Conservation (phyloP, 495 filamentous ascomycete species). For the Trypethelium eluteriae region DNA sequence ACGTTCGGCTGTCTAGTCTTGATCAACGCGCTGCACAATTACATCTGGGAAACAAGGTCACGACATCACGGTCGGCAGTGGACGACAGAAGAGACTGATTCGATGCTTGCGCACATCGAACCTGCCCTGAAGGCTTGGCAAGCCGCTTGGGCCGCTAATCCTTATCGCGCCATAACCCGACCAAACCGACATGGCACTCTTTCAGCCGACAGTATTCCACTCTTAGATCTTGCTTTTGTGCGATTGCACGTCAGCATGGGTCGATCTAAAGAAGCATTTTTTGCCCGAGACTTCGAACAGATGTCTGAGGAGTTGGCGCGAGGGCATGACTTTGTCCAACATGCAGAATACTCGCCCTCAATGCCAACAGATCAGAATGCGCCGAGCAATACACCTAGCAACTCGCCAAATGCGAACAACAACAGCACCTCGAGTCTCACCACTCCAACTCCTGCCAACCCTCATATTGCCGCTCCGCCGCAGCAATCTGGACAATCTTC, state of each 20-base stretch:
- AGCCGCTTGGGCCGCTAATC: slow-evolving; percentile 82
- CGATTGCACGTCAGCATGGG: slow-evolving; percentile 88
- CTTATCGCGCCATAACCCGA: slow-evolving; percentile 76
- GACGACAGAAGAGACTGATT: slow-evolving; percentile 86
- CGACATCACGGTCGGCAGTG: slow-evolving; percentile 82
- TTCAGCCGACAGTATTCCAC: slow-evolving; percentile 85
- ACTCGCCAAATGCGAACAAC: slow-evolving; percentile 35
- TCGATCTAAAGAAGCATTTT: slow-evolving; percentile 86
- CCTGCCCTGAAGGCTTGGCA: slow-evolving; percentile 93
- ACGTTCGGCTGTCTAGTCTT: slow-evolving; percentile 90
- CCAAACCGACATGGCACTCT: slow-evolving; percentile 89
- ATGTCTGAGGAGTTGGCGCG: slow-evolving; percentile 86
- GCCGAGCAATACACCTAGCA: slow-evolving; percentile 40
- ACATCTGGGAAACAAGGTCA: slow-evolving; percentile 96
- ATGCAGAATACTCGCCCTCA: slow-evolving; percentile 58
- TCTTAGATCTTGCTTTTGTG: slow-evolving; percentile 92
- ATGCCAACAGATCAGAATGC: slow-evolving; percentile 48
- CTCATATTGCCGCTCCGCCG: slow-evolving; percentile 6
- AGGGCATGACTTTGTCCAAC: slow-evolving; percentile 67
- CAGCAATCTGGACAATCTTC: slow-evolving; percentile 41
- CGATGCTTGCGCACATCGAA: slow-evolving; percentile 94
- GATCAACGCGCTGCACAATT: slow-evolving; percentile 94
- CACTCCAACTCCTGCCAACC: slow-evolving; percentile 15
- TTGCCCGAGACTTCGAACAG: slow-evolving; percentile 86
- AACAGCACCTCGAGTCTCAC: neutral